Evolutionary conservation across 1,139 yeast genomes (phyloP).

Genomic region (Kodamaea ohmeri): DNA sequence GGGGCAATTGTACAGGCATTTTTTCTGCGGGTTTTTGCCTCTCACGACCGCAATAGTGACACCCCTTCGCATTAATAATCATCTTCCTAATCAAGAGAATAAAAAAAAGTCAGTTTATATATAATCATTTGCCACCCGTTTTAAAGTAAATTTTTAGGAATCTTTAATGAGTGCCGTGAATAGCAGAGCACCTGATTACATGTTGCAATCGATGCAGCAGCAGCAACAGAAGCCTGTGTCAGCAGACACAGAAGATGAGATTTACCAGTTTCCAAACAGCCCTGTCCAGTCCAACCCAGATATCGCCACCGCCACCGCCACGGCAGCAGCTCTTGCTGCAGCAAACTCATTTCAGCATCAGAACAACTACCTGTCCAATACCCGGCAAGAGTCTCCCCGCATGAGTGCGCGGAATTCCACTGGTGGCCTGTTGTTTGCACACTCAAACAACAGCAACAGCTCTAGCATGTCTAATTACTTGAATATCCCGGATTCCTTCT

Average conservation of each 20-base stretch:
- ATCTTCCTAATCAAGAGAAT: constrained; percentile 1
- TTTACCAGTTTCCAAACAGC: constrained; percentile 46
- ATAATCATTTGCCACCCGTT: constrained; percentile 15
- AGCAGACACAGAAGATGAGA: constrained; percentile 54
- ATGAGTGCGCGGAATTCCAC: constrained; percentile 1
- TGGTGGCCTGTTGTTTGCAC: constrained; percentile 12
- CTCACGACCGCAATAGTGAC: constrained; percentile 4
- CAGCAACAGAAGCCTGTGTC: constrained; percentile 1
- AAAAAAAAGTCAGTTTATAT: constrained; percentile 9
- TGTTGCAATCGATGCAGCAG: constrained; percentile 3
- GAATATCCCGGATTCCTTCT: constrained; percentile 25
- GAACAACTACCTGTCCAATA: constrained; percentile 5
- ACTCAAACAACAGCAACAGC: constrained; percentile 15
- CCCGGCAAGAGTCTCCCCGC: constrained; percentile 4
- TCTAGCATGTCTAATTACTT: constrained; percentile 27
- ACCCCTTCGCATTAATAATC: constrained; percentile 15
- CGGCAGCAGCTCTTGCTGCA: constrained; percentile 6
- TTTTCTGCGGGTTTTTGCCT: constrained; percentile 3
- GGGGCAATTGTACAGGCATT: not conserved
- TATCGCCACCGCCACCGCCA: constrained; percentile 21
- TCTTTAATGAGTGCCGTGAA: constrained; percentile 8
- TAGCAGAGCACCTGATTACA: constrained; percentile 1
- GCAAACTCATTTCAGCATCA: constrained; percentile 6
- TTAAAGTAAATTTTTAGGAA: not conserved
- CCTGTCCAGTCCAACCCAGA: constrained; percentile 14